A percentile compares a stretch with the other conserved stretches of the same genome.
Conservation (phyloP, 176 grass and related monocot species). For the Canna indica region DNA sequence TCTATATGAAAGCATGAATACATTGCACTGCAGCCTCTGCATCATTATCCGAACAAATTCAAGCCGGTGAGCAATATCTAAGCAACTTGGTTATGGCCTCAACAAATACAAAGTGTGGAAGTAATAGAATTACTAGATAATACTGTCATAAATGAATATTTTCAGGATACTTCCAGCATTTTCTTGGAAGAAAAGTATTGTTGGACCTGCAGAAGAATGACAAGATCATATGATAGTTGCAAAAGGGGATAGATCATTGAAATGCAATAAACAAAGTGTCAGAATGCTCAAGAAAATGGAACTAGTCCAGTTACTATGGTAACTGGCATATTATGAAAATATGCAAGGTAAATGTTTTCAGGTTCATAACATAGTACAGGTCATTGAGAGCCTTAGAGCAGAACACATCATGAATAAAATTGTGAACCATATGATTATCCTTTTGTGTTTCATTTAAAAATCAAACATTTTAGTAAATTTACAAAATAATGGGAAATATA, state of each 20-base stretch:
- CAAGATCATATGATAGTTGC: background rate
- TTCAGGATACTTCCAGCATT: constrained; percentile 99
- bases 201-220: constrained; percentile 66
- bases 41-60: constrained; percentile 87
- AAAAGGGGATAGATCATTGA: background rate
- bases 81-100: constrained; percentile 7
- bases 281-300: background rate
- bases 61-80: constrained; percentile 99
- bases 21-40: constrained; percentile 93
- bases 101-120: constrained; percentile 19
- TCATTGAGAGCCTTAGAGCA: too few relatives aligned
- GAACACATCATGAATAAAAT: too few relatives aligned
- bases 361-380: background rate
- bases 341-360: background rate
- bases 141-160: constrained; percentile 13
- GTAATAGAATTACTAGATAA: background rate
- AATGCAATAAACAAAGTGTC: background rate
- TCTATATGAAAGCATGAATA: constrained; percentile 99
- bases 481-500: too few relatives aligned
- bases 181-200: constrained; percentile 98
- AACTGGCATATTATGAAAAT: background rate
- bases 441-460: too few relatives aligned
- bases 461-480: too few relatives aligned
- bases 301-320: background rate
- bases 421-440: too few relatives aligned